phyloP scores from a whole-genome alignment of 2,329 filamentous ascomycete species.

The Colletotrichum sp. region DNA sequence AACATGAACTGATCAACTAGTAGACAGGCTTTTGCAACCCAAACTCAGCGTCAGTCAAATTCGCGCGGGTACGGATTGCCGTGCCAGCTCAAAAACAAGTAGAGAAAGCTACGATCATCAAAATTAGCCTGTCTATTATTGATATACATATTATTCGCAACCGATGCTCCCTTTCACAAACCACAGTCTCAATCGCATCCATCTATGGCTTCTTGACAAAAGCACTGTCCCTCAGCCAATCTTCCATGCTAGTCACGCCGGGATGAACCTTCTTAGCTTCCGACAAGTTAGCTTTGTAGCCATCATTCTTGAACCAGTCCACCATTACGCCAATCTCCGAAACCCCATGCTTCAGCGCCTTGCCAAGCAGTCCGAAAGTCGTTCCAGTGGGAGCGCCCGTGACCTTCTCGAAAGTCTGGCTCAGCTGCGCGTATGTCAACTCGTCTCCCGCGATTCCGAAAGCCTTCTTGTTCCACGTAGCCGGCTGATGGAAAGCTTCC shows the following conservation, averaged over 20 bases:
- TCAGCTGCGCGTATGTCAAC: not conserved
- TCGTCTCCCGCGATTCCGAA: not conserved
- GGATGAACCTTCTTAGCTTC: not conserved
- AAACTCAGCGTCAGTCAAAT: not conserved
- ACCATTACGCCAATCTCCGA: not conserved
- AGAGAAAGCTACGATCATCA: not conserved
- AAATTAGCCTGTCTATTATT: not conserved
- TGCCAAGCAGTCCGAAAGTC: not conserved
- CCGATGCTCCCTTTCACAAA: not conserved
- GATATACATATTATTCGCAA: not conserved
- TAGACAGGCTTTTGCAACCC: not conserved
- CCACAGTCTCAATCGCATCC: not conserved
- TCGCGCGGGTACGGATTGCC: not conserved
- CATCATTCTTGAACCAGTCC: not conserved
- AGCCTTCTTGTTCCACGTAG: constrained; percentile 20
- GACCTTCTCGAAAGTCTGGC: not conserved
- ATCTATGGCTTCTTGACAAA: not conserved
- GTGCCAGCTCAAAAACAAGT: not conserved
- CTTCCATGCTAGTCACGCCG: not conserved
- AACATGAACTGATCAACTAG: too few relatives aligned
- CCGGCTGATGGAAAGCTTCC: constrained; percentile 36
- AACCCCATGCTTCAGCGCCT: not conserved
- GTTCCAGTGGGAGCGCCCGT: not conserved
- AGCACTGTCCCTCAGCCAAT: not conserved
- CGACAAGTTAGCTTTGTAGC: not conserved